Conservation (phyloP, 1,284 basidiomycete genomes). For the Hortiboletus rubellus region DNA sequence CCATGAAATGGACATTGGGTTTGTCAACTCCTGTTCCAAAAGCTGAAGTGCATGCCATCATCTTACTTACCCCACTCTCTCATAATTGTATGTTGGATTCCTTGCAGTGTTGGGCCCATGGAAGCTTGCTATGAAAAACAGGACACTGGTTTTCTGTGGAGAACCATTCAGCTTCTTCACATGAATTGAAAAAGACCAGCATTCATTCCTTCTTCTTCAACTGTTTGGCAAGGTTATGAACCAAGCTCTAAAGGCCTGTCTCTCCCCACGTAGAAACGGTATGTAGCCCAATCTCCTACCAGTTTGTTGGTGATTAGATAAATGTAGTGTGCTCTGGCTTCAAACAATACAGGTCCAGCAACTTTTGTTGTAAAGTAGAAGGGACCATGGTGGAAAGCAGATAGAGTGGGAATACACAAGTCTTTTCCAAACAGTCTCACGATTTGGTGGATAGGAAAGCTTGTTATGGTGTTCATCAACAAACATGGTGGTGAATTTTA, state of each 20-base stretch:
- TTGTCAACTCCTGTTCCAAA: not conserved
- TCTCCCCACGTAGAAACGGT: not conserved
- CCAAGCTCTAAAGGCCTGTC: not conserved
- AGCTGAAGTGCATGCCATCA: conserved; percentile 9
- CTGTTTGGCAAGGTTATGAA: not conserved
- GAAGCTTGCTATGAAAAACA: conserved; percentile 5
- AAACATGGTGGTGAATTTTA: not conserved
- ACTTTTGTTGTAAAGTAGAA: not conserved
- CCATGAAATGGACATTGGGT: not conserved
- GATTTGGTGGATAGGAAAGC: conserved; percentile 1
- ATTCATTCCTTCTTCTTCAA: not conserved
- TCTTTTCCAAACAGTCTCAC: not conserved
- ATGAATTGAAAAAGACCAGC: conserved; percentile 7
- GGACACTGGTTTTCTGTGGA: not conserved
- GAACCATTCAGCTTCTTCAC: not conserved
- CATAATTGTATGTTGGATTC: not conserved
- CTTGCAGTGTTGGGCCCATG: not conserved
- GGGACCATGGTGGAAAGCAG: conserved; percentile 4
- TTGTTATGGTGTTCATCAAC: conserved; percentile 8
- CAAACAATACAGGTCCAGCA: not conserved
- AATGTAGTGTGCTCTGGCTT: not conserved
- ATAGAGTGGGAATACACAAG: not conserved
- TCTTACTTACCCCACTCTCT: not conserved
- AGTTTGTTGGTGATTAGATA: not conserved
- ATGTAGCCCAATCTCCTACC: conserved; percentile 6